Evolutionary conservation across 106 monocot genomes (phyloP).

Genomic region (Gastrodia elata): DNA sequence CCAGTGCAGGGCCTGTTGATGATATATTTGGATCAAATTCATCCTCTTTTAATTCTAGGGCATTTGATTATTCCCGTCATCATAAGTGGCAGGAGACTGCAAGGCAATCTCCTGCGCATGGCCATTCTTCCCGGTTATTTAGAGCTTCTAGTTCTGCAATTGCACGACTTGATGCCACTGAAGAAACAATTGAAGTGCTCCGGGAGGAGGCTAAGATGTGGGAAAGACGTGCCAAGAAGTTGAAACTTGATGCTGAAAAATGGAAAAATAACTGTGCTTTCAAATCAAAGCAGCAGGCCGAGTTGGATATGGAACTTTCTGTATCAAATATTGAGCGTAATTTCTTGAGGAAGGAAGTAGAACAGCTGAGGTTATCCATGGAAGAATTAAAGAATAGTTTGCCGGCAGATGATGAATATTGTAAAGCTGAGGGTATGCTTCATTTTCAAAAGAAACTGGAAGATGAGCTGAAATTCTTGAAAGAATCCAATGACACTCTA

Average conservation of each 20-base stretch:
- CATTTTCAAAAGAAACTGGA: constrained; percentile 46
- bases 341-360: constrained; percentile 55
- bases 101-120: constrained; percentile 21
- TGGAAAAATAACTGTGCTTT: constrained; percentile 57
- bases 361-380: constrained; percentile 50
- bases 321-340: constrained; percentile 45
- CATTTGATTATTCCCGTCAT: constrained; percentile 20
- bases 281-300: constrained; percentile 51
- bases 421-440: constrained; percentile 30
- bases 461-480: constrained; percentile 68
- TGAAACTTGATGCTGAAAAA: constrained; percentile 61
- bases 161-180: constrained; percentile 82
- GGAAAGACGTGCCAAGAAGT: constrained; percentile 77
- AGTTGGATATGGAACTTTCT: constrained; percentile 54
- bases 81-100: constrained; percentile 34
- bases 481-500: constrained; percentile 66
- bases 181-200: constrained; percentile 87
- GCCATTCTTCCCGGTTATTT: constrained; percentile 16
- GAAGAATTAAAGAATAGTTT: constrained; percentile 25
- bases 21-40: constrained; percentile 42
- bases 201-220: constrained; percentile 93
- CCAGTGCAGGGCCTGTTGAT: constrained; percentile 20
- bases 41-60: constrained; percentile 75
- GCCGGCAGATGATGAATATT: constrained; percentile 8
- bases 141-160: constrained; percentile 45